phyloP scores from a whole-genome alignment of 2,329 filamentous ascomycete genomes.

The Aspergillus terreus region DNA sequence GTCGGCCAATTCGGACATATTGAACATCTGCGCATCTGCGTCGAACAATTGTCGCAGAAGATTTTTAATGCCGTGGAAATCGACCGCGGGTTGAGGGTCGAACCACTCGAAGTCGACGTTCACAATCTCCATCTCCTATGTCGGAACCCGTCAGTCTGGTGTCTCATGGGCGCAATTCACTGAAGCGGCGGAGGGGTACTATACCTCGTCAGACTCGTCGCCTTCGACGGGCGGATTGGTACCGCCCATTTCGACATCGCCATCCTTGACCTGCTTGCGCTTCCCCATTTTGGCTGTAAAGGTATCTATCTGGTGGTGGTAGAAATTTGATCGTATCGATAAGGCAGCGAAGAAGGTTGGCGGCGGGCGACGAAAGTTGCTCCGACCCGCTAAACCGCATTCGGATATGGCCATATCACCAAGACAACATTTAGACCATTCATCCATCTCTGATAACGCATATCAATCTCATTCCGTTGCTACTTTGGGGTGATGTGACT shows the following conservation, averaged over 20 bases:
- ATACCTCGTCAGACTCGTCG: constrained; percentile 41
- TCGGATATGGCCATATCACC: neutral
- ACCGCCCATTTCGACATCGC: constrained; percentile 42
- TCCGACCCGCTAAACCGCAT: constrained; percentile 6
- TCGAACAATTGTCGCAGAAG: constrained; percentile 90
- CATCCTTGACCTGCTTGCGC: constrained; percentile 47
- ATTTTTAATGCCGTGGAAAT: constrained; percentile 92
- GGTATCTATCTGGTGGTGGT: neutral
- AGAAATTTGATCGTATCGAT: neutral
- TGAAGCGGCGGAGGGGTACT: constrained; percentile 4
- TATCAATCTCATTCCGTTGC: too few relatives aligned
- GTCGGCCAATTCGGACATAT: constrained; percentile 81
- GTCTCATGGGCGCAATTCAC: neutral
- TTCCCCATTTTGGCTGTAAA: constrained; percentile 45
- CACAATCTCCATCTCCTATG: constrained; percentile 81
- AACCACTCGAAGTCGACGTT: constrained; percentile 99
- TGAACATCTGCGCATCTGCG: constrained; percentile 77
- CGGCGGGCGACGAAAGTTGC: constrained; percentile 8
- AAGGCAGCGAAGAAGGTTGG: too few relatives aligned
- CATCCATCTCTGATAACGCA: too few relatives aligned
- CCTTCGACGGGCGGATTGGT: constrained; percentile 36
- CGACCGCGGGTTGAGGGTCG: constrained; percentile 81
- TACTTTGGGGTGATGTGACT: too few relatives aligned
- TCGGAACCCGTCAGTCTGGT: neutral
- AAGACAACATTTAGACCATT: too few relatives aligned